A percentile compares a stretch with the other conserved stretches of the same genome.
These are phyloP conservation scores for Debaryomyces singareniensis DNA, from an alignment of 1,139 yeast genomes.

Conservation along the genomic window DNA sequence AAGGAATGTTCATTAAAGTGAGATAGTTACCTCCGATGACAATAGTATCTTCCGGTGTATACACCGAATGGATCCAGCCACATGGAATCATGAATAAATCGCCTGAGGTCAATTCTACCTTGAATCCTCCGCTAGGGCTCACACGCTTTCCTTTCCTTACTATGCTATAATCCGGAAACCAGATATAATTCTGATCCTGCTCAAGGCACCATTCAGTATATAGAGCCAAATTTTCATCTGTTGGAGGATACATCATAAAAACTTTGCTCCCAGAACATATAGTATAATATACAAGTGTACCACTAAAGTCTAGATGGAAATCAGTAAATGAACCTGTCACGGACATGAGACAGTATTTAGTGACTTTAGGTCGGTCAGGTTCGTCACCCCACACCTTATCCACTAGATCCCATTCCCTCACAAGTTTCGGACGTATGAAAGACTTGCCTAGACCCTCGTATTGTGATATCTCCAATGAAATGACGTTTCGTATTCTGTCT, in stretches of 20 bases:
- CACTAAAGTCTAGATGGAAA: conserved; percentile 89
- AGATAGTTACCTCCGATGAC: conserved; percentile 87
- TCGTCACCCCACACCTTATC: conserved; percentile 53
- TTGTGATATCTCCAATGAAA: conserved; percentile 70
- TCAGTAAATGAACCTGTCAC: conserved; percentile 79
- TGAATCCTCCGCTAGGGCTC: conserved; percentile 45
- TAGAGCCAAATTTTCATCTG: conserved; percentile 48
- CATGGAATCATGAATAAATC: conserved; percentile 81
- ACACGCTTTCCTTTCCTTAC: conserved; percentile 16
- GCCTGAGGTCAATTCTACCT: conserved; percentile 59
- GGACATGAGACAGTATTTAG: conserved; percentile 84
- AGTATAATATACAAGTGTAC: conserved; percentile 86
- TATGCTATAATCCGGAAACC: conserved; percentile 53
- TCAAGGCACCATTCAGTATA: conserved; percentile 73
- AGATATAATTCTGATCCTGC: conserved; percentile 54
- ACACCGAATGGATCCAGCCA: conserved; percentile 92
- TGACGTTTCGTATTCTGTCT: conserved; percentile 72
- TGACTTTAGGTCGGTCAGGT: conserved; percentile 56
- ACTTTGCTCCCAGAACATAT: conserved; percentile 67
- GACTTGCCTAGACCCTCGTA: conserved; percentile 41
- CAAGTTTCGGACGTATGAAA: conserved; percentile 61
- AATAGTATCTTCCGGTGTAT: conserved; percentile 73
- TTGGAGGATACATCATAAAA: conserved; percentile 77
- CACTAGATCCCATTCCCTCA: conserved; percentile 63
- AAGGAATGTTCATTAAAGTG: conserved; percentile 54